Base-by-base conservation (phyloP, 805 yeast species). In the Saccharomycopsis sp. region DNA sequence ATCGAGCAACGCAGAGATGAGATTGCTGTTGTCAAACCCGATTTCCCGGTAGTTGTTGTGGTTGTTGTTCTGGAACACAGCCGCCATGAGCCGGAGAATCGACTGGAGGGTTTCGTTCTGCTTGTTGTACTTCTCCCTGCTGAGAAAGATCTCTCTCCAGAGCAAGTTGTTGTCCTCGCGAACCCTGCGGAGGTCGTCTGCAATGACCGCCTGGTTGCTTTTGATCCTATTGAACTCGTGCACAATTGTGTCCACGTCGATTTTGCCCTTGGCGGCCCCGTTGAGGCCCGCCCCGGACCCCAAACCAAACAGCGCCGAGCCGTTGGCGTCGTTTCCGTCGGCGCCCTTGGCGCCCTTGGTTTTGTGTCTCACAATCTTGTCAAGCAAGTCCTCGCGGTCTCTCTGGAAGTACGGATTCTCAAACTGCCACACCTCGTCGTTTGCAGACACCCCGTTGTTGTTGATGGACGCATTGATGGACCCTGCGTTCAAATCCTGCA, bases 21-120 rank as follows among this genome's bases (percentile, higher is more conserved):
- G 40, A 21, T 24, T 47, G 46, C 41, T 48, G 23, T 50, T 52
- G 37, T 55, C 57, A 56, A 50, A 47, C 21, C 58, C 62, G 7
- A 59, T 46, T 51, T 59, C 62, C 34, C 58, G 47, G 16, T 29
- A 37, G 23, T 52, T 57, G 21, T 44, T 16, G 53, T 40, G 29
- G 34, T 57, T 34, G n/a, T 40, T 57, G 18, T 56, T 56, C 46
- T 56, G 59, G 40, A 61, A 61, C 2, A 92, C 79, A 3, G 91
- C 81, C 1, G 97, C 95, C 65, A 94, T 75, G 64, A 94, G 92
- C 64, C 94, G 81, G 65, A 94, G 72, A 54, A 94, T 92, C 62
- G 89, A 87, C 63, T 91, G 96, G 57, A 94, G 76, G 21, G 97
- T 89, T 62, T 88, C 92, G 47, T 92, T 84, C 68, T 94, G 98